Conservation (phyloP, 2,329 filamentous ascomycete species). For the Herpotrichia juniperi region DNA sequence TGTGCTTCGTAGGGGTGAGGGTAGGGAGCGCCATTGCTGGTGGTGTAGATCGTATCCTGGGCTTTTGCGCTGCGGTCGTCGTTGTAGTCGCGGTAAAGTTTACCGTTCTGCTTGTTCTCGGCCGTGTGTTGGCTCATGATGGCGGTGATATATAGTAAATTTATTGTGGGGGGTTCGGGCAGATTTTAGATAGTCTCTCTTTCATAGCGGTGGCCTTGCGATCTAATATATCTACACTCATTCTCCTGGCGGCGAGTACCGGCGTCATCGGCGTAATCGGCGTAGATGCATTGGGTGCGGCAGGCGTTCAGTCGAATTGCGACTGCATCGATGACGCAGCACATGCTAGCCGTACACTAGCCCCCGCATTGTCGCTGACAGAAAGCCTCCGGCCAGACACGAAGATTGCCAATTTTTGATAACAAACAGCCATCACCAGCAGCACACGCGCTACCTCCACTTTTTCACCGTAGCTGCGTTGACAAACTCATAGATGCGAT, state of each 20-base stretch:
- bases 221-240: constrained; percentile 3
- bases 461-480: not conserved
- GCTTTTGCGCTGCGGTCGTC: constrained; percentile 53
- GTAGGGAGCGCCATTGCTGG: constrained; percentile 63
- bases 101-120: constrained; percentile 38
- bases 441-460: not conserved
- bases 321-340: constrained; percentile 1
- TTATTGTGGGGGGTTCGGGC: not conserved
- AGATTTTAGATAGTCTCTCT: not conserved
- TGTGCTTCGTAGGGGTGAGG: constrained; percentile 65
- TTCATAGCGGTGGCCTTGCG: not conserved
- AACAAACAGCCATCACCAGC: not conserved
- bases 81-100: constrained; percentile 49
- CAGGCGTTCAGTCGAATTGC: constrained; percentile 1
- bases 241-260: constrained; percentile 9
- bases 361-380: constrained; percentile 12
- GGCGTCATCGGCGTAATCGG: constrained; percentile 8
- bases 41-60: constrained; percentile 59
- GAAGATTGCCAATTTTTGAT: constrained; percentile 4
- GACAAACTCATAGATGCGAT: not conserved
- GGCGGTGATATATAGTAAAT: not conserved
- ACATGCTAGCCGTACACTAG: not conserved
- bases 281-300: constrained; percentile 4
- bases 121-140: constrained; percentile 16
- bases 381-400: constrained; percentile 7